Percentiles rank a stretch among this genome's conserved stretches.
Conservation (phyloP, 331 rosid species). For the Arachis monticola region DNA sequence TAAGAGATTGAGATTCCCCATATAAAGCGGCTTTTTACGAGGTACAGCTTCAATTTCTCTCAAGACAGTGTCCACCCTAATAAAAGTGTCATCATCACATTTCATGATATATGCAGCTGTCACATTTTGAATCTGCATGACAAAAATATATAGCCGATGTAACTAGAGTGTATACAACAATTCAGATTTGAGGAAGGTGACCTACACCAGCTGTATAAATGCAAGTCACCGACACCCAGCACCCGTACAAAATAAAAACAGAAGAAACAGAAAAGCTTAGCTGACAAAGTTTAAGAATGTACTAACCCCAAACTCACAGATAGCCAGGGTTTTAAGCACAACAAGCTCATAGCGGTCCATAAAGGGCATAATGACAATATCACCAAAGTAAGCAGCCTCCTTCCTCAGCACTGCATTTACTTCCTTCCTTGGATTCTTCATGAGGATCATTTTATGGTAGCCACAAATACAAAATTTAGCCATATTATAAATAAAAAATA, state of each 20-base stretch:
- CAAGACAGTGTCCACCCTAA: constrained; percentile 80
- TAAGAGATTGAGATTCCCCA: constrained; percentile 99
- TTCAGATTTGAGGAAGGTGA: constrained; percentile 2
- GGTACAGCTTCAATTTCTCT: constrained; percentile 75
- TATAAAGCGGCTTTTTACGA: constrained; percentile 69
- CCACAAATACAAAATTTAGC: constrained; percentile 33
- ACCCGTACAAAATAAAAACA: constrained; percentile 1
- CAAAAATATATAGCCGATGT: constrained; percentile 35
- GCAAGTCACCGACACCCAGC: background rate
- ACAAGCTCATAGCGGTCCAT: constrained; percentile 98
- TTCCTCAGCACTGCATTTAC: constrained; percentile 82
- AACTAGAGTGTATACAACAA: constrained; percentile 22
- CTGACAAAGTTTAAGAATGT: constrained; percentile 21
- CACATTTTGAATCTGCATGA: constrained; percentile 76
- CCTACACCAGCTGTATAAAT: background rate
- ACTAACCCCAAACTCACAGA: constrained; percentile 98
- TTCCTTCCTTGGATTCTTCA: constrained; percentile 94
- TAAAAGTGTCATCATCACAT: constrained; percentile 90
- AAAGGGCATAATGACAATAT: constrained; percentile 85
- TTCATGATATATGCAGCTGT: constrained; percentile 84
- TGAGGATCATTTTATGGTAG: constrained; percentile 33
- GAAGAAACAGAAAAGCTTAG: constrained; percentile 10
- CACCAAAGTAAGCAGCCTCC: constrained; percentile 95
- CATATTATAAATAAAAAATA: constrained; percentile 12
- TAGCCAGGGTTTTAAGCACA: constrained; percentile 89